A percentile compares a stretch with the other conserved stretches of the same genome.
phyloP scores from a whole-genome alignment of 169 alveolate genomes.

The Fabrea salina region DNA sequence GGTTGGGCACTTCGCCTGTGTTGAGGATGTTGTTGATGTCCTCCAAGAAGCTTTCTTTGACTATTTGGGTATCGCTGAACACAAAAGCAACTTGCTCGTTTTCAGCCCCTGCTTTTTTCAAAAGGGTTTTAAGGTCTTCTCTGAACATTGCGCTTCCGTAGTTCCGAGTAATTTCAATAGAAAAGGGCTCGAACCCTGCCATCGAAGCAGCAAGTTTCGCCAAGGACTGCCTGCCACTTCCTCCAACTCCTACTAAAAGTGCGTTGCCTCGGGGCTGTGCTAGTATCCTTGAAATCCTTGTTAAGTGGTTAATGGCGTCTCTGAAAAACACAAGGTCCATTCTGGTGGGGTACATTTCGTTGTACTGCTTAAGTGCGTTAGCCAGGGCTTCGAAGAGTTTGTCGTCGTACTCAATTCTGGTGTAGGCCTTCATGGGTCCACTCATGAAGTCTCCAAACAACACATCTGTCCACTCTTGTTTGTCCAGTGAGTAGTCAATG shows the following conservation, averaged over 20 bases:
- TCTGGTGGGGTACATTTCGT: constrained; percentile 55
- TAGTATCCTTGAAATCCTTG: constrained; percentile 81
- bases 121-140: constrained; percentile 84
- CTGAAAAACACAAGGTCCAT: constrained; percentile 87
- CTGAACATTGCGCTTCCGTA: constrained; percentile 81
- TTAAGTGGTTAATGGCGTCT: constrained; percentile 84
- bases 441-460: constrained; percentile 81
- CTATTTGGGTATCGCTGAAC: constrained; percentile 90
- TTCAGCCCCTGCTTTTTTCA: constrained; percentile 80
- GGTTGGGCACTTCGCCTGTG: constrained; percentile 93
- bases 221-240: constrained; percentile 87
- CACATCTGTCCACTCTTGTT: constrained; percentile 49
- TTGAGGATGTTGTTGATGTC: constrained; percentile 90
- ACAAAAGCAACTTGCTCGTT: constrained; percentile 79
- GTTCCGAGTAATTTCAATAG: constrained; percentile 82
- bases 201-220: constrained; percentile 81
- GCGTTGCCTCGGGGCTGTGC: constrained; percentile 87
- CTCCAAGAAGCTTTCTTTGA: constrained; percentile 88
- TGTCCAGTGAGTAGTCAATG: not conserved
- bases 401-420: constrained; percentile 62
- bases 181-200: constrained; percentile 62
- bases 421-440: constrained; percentile 56
- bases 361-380: constrained; percentile 74
- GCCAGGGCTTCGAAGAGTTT: constrained; percentile 61
- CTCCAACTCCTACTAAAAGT: constrained; percentile 87